These are phyloP conservation scores for Handroanthus guayacan DNA, from an alignment of 257 asterid species.

Conservation along the genomic window DNA sequence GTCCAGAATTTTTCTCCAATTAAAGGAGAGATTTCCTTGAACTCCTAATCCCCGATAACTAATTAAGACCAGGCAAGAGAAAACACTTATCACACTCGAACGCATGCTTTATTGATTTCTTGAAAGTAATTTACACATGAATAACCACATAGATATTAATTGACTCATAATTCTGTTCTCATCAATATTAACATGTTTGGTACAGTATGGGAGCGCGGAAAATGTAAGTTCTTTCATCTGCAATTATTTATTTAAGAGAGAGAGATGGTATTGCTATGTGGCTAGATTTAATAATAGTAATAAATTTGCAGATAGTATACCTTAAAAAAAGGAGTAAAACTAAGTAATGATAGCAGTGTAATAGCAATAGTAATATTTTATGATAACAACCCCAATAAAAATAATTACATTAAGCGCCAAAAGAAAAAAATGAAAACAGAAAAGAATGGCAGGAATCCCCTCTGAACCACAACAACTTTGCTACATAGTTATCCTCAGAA, in stretches of 20 bases:
- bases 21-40: background rate
- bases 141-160: background rate
- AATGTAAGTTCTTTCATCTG: background rate
- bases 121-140: background rate
- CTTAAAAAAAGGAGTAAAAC: background rate
- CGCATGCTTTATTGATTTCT: background rate
- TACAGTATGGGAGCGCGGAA: slow-evolving; percentile 1
- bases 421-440: background rate
- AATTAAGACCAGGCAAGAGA: background rate
- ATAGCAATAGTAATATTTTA: background rate
- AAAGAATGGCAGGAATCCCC: slow-evolving; percentile 4
- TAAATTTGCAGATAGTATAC: background rate
- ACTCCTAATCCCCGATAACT: background rate
- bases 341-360: slow-evolving; percentile 3
- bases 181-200: slow-evolving; percentile 15
- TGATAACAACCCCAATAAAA: background rate
- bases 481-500: background rate
- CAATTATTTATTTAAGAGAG: background rate
- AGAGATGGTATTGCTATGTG: background rate
- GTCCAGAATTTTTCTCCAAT: background rate
- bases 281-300: slow-evolving; percentile 9
- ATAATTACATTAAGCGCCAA: background rate
- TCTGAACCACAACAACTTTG: background rate
- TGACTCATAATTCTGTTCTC: background rate
- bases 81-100: background rate